Conservation (phyloP, 371 early-diverging fungal species). For the Sporodiniella umbellata region DNA sequence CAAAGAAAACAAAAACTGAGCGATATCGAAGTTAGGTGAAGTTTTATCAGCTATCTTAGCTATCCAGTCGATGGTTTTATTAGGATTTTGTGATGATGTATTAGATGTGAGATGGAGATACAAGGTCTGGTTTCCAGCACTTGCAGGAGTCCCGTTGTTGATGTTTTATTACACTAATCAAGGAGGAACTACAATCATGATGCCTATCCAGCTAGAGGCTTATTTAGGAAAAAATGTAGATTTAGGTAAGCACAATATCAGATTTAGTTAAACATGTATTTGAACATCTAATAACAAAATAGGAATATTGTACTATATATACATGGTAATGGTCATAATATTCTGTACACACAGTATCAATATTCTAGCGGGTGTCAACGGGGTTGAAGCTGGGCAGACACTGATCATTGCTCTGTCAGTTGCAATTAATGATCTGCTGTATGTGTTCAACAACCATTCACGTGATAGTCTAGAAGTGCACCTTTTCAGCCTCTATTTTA, state of each 20-base stretch:
- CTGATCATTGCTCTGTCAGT: slow-evolving; percentile 88
- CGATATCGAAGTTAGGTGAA: slow-evolving; percentile 86
- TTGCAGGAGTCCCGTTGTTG: slow-evolving; percentile 92
- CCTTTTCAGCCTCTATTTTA: slow-evolving; percentile 80
- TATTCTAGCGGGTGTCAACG: slow-evolving; percentile 98
- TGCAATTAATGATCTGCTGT: slow-evolving; percentile 72
- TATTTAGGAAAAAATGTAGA: slow-evolving; percentile 73
- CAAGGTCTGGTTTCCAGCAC: slow-evolving; percentile 92
- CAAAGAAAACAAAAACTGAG: slow-evolving; percentile 21
- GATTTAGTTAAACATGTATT: not conserved
- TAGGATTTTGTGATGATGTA: slow-evolving; percentile 98
- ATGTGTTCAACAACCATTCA: slow-evolving; percentile 49
- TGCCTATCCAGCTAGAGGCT: slow-evolving; percentile 79
- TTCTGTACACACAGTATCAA: slow-evolving; percentile 98
- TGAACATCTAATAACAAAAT: not conserved
- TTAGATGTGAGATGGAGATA: slow-evolving; percentile 94
- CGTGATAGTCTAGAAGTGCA: slow-evolving; percentile 68
- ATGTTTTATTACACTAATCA: slow-evolving; percentile 91
- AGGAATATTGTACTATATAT: slow-evolving; percentile 90
- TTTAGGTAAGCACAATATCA: slow-evolving; percentile 56
- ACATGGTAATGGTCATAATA: slow-evolving; percentile 83
- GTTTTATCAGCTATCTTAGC: slow-evolving; percentile 86
- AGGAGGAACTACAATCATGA: slow-evolving; percentile 84
- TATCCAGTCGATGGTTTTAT: slow-evolving; percentile 89
- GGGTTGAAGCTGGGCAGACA: slow-evolving; percentile 94